Conservation (phyloP, 1,139 yeast genomes). For the Pneumocystis sp. region DNA sequence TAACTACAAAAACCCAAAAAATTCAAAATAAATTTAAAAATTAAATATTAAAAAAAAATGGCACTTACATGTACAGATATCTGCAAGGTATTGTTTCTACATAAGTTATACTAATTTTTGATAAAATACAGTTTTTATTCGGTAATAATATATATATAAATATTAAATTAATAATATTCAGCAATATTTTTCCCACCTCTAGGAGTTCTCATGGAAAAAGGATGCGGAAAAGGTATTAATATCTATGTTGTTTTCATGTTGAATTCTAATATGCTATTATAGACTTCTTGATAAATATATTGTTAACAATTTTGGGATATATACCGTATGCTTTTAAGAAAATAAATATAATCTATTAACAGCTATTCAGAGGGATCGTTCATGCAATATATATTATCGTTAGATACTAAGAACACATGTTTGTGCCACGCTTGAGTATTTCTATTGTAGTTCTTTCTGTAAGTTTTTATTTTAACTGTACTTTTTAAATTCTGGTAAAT, state of each 20-base stretch:
- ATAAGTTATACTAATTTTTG: background rate
- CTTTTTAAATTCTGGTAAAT: background rate
- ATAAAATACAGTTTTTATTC: background rate
- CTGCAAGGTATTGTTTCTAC: background rate
- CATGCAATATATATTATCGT: background rate
- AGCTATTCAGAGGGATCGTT: background rate
- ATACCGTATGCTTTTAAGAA: background rate
- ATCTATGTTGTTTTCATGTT: no score
- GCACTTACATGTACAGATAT: background rate
- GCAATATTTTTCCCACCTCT: background rate
- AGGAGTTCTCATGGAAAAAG: background rate
- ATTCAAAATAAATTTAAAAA: background rate
- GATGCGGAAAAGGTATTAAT: background rate
- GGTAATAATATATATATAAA: background rate
- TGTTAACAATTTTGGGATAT: background rate
- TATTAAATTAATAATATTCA: background rate
- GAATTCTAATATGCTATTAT: background rate
- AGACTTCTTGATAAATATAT: background rate
- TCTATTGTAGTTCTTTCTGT: background rate
- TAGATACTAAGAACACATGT: background rate
- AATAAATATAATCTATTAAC: background rate
- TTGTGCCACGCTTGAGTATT: background rate
- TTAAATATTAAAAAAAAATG: background rate
- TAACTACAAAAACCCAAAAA: no score
- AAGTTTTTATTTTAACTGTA: background rate